Conservation (phyloP, 2,329 filamentous ascomycete genomes). For the Escovopsis weberi region DNA sequence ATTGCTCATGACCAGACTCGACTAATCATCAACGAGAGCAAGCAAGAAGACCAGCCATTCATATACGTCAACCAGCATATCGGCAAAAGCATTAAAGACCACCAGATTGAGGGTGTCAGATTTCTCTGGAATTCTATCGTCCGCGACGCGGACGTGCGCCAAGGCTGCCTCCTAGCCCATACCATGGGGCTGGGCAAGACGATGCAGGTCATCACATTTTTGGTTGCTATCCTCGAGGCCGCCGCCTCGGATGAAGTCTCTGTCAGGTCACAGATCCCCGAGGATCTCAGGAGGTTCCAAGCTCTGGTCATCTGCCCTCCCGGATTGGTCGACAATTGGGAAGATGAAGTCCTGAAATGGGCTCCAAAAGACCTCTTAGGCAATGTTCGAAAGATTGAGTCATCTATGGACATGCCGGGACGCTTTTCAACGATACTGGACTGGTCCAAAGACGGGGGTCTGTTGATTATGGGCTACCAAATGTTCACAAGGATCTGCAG, state of each 20-base stretch:
- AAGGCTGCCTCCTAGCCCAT: conserved; percentile 74
- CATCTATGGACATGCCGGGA: conserved; percentile 17
- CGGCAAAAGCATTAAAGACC: conserved; percentile 52
- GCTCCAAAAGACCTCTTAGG: conserved; percentile 41
- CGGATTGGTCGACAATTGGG: conserved; percentile 67
- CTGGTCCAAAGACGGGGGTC: conserved; percentile 54
- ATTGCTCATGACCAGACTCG: conserved; percentile 30
- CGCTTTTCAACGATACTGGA: conserved; percentile 31
- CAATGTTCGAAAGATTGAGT: conserved; percentile 38
- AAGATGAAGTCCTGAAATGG: conserved; percentile 63
- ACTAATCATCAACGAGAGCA: conserved; percentile 54
- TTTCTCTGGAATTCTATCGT: conserved; percentile 85
- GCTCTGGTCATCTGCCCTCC: conserved; percentile 66
- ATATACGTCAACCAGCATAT: conserved; percentile 53
- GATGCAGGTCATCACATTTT: conserved; percentile 77
- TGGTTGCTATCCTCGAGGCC: conserved; percentile 58
- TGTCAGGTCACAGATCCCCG: conserved; percentile 53
- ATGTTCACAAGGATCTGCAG: conserved; percentile 22
- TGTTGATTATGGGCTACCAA: conserved; percentile 63
- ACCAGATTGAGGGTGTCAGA: conserved; percentile 68
- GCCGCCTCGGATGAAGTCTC: conserved; percentile 40
- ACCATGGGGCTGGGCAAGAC: conserved; percentile 91
- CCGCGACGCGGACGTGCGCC: conserved; percentile 37
- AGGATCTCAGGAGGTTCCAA: conserved; percentile 43
- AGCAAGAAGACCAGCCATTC: conserved; percentile 42